These are phyloP conservation scores for Monosporozyma yasuniensis DNA, from an alignment of 805 yeast genomes.

Conservation along the genomic window DNA sequence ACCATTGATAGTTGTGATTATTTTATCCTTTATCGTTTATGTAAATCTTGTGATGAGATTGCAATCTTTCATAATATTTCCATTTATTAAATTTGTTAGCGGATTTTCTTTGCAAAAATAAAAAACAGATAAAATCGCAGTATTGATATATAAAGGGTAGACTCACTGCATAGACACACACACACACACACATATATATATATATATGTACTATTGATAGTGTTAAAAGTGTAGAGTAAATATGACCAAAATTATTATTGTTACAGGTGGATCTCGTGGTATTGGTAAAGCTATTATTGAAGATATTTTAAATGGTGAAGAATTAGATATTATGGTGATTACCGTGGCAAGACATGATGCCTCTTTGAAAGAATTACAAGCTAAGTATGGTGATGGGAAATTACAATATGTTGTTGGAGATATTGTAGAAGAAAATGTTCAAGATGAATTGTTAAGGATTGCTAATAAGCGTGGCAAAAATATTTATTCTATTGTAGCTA, in stretches of 20 bases:
- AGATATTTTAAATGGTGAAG: slow-evolving; percentile 31
- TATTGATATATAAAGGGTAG: too few species aligned
- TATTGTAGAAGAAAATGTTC: slow-evolving; percentile 35
- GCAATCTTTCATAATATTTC: too few species aligned
- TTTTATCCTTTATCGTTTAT: too few species aligned
- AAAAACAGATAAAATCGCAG: too few species aligned
- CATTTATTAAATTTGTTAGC: too few species aligned
- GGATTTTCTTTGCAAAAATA: too few species aligned
- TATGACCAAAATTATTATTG: slow-evolving; percentile 32
- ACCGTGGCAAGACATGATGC: slow-evolving; percentile 57
- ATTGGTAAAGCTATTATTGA: slow-evolving; percentile 74
- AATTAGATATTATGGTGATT: slow-evolving; percentile 45
- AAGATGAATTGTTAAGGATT: slow-evolving; percentile 34
- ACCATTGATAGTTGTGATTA: background rate
- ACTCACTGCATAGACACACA: too few species aligned
- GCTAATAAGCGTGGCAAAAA: slow-evolving; percentile 43
- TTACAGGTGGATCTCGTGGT: slow-evolving; percentile 64
- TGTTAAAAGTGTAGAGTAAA: background rate
- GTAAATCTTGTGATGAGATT: background rate
- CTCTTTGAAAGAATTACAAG: slow-evolving; percentile 36
- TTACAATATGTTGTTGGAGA: slow-evolving; percentile 54
- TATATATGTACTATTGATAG: too few species aligned
- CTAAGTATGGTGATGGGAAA: slow-evolving; percentile 37
- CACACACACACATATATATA: too few species aligned
- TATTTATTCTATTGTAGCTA: slow-evolving; percentile 58